Conservation (phyloP, 768 basidiomycete genomes). For the Russula foetens region DNA sequence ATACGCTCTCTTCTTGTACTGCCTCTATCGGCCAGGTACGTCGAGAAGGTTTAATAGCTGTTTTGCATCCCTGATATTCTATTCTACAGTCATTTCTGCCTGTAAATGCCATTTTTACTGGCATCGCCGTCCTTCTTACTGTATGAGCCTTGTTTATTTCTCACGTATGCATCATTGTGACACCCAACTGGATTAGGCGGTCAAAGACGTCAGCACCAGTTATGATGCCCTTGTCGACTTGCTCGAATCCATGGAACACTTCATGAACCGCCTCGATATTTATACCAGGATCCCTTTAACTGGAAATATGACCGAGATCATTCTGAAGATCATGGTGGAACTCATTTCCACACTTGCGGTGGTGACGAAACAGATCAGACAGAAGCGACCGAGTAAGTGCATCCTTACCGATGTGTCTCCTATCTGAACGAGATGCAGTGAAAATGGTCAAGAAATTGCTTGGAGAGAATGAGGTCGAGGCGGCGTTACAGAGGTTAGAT, state of each 20-base stretch:
- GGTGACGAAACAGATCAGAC: not conserved
- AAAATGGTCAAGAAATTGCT: not conserved
- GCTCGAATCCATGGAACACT: not conserved
- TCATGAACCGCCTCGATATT: not conserved
- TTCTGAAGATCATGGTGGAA: not conserved
- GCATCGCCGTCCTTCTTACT: too few relatives aligned
- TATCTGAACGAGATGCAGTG: not conserved
- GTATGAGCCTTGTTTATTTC: too few relatives aligned
- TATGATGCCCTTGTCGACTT: not conserved
- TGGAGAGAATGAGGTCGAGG: not conserved
- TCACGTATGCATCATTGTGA: too few relatives aligned
- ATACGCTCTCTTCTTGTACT: not conserved
- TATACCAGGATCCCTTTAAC: not conserved
- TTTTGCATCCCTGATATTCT: too few relatives aligned
- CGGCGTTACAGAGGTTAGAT: not conserved
- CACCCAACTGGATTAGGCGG: too few relatives aligned
- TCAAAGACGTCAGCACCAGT: too few relatives aligned
- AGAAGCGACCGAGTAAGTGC: not conserved
- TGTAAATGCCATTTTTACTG: too few relatives aligned
- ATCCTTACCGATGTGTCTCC: not conserved
- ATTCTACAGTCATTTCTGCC: too few relatives aligned
- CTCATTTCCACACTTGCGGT: not conserved
- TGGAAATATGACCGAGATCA: not conserved
- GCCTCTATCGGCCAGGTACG: not conserved
- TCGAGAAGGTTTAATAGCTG: not conserved